phyloP scores from a whole-genome alignment of 805 yeast genomes.

The Nakazawaea anatomiae region DNA sequence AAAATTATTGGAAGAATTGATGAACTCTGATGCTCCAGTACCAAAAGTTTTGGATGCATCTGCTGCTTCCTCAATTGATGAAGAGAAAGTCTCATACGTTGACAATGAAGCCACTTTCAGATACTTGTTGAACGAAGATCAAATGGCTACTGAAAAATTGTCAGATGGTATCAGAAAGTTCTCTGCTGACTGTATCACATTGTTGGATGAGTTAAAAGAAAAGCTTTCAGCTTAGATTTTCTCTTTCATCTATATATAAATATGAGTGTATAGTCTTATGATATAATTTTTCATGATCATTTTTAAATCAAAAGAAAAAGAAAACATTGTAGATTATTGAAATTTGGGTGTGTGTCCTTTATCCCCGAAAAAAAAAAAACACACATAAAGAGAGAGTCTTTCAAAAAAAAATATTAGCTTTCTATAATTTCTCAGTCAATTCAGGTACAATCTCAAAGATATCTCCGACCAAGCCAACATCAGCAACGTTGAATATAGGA shows the following conservation, averaged over 20 bases:
- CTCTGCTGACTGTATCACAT: conserved; percentile 86
- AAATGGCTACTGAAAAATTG: conserved; percentile 97
- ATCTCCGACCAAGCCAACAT: conserved; percentile 86
- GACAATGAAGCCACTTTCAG: conserved; percentile 89
- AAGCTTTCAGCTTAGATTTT: conserved; percentile 37
- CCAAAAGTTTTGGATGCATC: conserved; percentile 77
- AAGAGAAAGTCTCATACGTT: conserved; percentile 71
- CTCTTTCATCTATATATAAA: not conserved
- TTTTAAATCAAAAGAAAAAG: not conserved
- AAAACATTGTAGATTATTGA: too few relatives aligned
- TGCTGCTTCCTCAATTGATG: conserved; percentile 47
- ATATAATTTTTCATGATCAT: not conserved
- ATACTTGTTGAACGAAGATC: conserved; percentile 88
- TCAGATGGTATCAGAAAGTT: conserved; percentile 97
- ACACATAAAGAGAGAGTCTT: not conserved
- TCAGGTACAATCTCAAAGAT: conserved; percentile 86
- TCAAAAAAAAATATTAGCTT: not conserved
- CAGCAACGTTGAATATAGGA: conserved; percentile 89
- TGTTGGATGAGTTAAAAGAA: conserved; percentile 59
- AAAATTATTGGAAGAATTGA: conserved; percentile 79
- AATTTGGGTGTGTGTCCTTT: too few relatives aligned
- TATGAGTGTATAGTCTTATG: not conserved
- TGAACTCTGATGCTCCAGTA: conserved; percentile 70
- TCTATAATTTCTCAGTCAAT: conserved; percentile 63
- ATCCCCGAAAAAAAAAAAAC: too few relatives aligned